Percentiles rank a stretch among this genome's conserved stretches.
Evolutionary conservation across 1,139 yeast species (phyloP).

Genomic region (Protomyces arabidopsidicola): DNA sequence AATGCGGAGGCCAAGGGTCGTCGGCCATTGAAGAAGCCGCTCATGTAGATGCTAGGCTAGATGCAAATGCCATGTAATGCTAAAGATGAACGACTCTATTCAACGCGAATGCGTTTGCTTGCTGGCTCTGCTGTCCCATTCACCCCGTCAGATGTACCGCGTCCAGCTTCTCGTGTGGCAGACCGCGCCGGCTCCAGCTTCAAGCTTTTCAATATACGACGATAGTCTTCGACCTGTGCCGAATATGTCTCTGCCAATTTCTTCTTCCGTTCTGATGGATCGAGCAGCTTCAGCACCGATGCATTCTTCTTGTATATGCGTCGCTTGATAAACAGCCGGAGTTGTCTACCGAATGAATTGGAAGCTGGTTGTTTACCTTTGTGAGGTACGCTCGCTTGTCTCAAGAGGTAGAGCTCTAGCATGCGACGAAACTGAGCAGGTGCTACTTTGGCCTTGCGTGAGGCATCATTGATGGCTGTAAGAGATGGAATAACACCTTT

Average conservation of each 20-base stretch:
- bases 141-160: too few species aligned
- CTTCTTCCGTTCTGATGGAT: slow-evolving; percentile 55
- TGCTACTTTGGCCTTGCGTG: background rate
- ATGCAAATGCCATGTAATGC: background rate
- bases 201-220: slow-evolving; percentile 42
- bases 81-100: background rate
- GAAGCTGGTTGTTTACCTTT: slow-evolving; percentile 37
- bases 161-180: too few species aligned
- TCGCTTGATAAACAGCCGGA: slow-evolving; percentile 62
- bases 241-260: slow-evolving; percentile 73
- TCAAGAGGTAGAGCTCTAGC: slow-evolving; percentile 69
- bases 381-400: slow-evolving; percentile 68
- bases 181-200: background rate
- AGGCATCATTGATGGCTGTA: slow-evolving; percentile 49
- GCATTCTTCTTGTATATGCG: slow-evolving; percentile 68
- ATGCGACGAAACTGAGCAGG: slow-evolving; percentile 11
- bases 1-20: slow-evolving; percentile 5
- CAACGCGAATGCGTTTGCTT: background rate
- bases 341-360: slow-evolving; percentile 39
- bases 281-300: slow-evolving; percentile 69
- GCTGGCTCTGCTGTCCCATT: background rate
- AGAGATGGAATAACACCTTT: slow-evolving; percentile 36
- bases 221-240: slow-evolving; percentile 64
- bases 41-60: slow-evolving; percentile 1
- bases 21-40: slow-evolving; percentile 13